Percentiles rank a stretch among this genome's conserved stretches.
Conservation (phyloP, 2,329 filamentous ascomycete genomes). For the Geosmithia flava region DNA sequence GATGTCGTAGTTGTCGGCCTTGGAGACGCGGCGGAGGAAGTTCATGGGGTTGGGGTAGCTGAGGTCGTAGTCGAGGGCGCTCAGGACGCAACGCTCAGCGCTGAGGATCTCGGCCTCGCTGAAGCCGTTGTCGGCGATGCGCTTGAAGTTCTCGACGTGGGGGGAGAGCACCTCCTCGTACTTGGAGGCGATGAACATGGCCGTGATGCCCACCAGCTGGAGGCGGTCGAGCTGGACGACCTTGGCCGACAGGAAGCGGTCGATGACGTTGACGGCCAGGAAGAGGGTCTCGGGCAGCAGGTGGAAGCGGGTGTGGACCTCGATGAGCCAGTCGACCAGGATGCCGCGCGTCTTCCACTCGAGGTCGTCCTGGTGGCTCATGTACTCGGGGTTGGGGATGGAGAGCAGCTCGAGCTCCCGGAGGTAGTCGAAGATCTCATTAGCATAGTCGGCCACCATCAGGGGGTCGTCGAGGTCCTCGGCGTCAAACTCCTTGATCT, state of each 20-base stretch:
- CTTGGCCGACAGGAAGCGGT: conserved; percentile 92
- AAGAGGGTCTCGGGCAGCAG: conserved; percentile 93
- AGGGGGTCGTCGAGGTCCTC: conserved; percentile 89
- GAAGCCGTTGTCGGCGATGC: conserved; percentile 95
- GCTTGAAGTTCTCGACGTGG: conserved; percentile 92
- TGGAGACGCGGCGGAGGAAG: conserved; percentile 95
- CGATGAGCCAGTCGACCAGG: conserved; percentile 93
- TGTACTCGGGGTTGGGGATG: conserved; percentile 84
- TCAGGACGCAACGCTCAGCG: conserved; percentile 90
- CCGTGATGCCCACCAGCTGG: conserved; percentile 91
- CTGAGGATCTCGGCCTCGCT: conserved; percentile 89
- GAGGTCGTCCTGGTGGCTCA: conserved; percentile 85
- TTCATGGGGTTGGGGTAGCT: conserved; percentile 99
- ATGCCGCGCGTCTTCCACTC: conserved; percentile 99
- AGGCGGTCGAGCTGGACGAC: conserved; percentile 92
- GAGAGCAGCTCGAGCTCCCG: conserved; percentile 69
- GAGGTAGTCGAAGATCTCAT: conserved; percentile 95
- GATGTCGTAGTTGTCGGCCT: conserved; percentile 98
- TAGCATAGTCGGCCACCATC: conserved; percentile 96
- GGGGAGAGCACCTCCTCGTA: conserved; percentile 97
- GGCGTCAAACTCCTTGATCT: conserved; percentile 56
- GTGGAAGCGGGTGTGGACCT: conserved; percentile 94
- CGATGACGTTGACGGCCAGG: conserved; percentile 94
- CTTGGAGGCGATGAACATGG: conserved; percentile 99
- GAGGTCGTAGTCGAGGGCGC: conserved; percentile 87